Evolutionary conservation across 2,329 filamentous ascomycete genomes (phyloP), one percentile per base, ranked within the genome.

Genomic region (Exophiala sp.): DNA sequence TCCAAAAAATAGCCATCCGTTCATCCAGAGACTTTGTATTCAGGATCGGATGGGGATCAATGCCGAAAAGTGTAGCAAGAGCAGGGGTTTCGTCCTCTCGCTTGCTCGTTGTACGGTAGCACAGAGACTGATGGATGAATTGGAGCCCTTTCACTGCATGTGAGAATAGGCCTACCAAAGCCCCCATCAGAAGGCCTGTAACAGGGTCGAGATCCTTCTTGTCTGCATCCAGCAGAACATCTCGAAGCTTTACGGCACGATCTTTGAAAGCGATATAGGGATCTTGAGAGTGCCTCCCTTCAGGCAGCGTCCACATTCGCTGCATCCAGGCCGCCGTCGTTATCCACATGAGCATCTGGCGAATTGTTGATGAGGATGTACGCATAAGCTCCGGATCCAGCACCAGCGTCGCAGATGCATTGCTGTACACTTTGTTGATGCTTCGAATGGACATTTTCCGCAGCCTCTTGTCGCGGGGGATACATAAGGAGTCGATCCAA

Each of bases 1-100:
- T 47, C 52, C 51, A 54, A 18, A 55, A 51, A 3, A 55, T 46
- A 18, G 52, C 41, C 52, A 55, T 55, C 18, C 52, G 41, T 3
- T 55, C 52, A 29, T 55, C 47, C 16, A 51, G 20, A 14, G 29
- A 43, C 20, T 18, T 38, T 29, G 18, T 39, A 7, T 51, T 40
- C 20, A 50, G 14, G 12, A 50, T 45, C 20, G 8, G 34, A 34
- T 36, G 11, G n/a, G 24, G 29, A n/a, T 53, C 44, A 12, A 47
- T 24, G n/a, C 34, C 38, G 14, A 53, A 53, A 10, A 47, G 50
- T 14, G 44, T 35, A 5, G 45, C 43, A 9, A 48, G 44, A 48
- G 50, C 44, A 6, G 34, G 50, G 7, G 48, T 33, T 18, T 52
- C 43, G 32, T 53, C 50, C 3, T 34, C 50, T 10, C 29, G 16